Evolutionary conservation across 208 protist species (phyloP).

Genomic region (Crithidia mellificae): DNA sequence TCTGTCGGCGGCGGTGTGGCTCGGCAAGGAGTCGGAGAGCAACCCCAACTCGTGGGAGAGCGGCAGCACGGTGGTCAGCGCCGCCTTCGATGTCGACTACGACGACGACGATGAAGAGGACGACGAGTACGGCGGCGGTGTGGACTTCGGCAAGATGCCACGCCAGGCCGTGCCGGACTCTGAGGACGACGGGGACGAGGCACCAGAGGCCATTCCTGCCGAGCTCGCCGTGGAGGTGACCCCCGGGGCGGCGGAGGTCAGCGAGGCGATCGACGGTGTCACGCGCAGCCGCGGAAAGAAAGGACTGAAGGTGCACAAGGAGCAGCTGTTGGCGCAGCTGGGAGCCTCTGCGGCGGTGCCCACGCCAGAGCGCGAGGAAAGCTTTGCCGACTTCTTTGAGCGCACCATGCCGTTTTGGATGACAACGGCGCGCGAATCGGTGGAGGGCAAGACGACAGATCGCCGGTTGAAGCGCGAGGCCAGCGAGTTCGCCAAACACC

Average conservation of each 20-base stretch:
- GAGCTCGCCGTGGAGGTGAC: conserved; percentile 71
- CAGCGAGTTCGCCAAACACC: conserved; percentile 51
- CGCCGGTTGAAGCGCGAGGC: conserved; percentile 40
- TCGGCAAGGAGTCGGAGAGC: conserved; percentile 83
- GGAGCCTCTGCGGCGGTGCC: conserved; percentile 61
- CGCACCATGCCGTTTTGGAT: conserved; percentile 73
- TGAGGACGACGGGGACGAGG: conserved; percentile 67
- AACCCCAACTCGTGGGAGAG: conserved; percentile 84
- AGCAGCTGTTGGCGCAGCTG: conserved; percentile 82
- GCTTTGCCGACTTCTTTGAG: conserved; percentile 54
- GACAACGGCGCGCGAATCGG: conserved; percentile 62
- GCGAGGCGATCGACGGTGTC: conserved; percentile 40
- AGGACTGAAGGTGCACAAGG: conserved; percentile 88
- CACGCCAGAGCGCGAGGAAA: conserved; percentile 64
- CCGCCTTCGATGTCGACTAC: conserved; percentile 76
- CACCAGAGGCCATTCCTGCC: conserved; percentile 72
- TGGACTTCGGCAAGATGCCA: conserved; percentile 25
- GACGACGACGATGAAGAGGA: conserved; percentile 75
- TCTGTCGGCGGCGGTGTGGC: conserved; percentile 76
- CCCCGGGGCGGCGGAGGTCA: conserved; percentile 36
- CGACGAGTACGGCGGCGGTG: conserved; percentile 26
- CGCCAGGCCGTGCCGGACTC: conserved; percentile 32
- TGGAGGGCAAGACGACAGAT: conserved; percentile 29
- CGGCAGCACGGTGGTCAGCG: conserved; percentile 84
- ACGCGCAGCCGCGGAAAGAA: conserved; percentile 74